Conservation (phyloP, 2,329 filamentous ascomycete genomes). For the Pezicula radicicola region DNA sequence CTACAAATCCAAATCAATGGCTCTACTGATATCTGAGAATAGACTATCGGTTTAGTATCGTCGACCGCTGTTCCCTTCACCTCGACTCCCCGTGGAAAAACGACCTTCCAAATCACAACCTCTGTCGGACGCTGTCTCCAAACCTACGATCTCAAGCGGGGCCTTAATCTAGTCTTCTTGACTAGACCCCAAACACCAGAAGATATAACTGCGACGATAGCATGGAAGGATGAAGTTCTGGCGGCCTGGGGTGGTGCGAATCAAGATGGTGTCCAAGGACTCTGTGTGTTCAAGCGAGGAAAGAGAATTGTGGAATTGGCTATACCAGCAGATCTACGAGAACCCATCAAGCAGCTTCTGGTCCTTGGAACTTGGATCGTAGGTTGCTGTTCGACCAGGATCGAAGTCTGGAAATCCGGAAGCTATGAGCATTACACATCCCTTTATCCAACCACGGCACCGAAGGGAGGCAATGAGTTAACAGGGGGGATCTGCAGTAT, state of each 20-base stretch:
- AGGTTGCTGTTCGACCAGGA: constrained; percentile 68
- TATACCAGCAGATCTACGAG: constrained; percentile 59
- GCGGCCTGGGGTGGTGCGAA: constrained; percentile 79
- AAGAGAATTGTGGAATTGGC: constrained; percentile 77
- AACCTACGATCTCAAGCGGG: constrained; percentile 90
- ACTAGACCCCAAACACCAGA: constrained; percentile 86
- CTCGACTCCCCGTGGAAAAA: constrained; percentile 83
- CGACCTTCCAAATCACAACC: constrained; percentile 95
- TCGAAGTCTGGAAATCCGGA: constrained; percentile 86
- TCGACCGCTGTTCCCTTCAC: constrained; percentile 90
- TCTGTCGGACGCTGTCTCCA: constrained; percentile 87
- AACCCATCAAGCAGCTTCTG: constrained; percentile 74
- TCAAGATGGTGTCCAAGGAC: constrained; percentile 54
- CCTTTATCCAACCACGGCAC: constrained; percentile 54
- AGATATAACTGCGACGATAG: constrained; percentile 79
- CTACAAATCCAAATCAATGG: background rate
- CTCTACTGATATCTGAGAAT: constrained; percentile 13
- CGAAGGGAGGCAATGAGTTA: constrained; percentile 62
- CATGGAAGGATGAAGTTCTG: constrained; percentile 84
- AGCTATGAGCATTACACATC: constrained; percentile 90
- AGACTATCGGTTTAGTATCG: constrained; percentile 93
- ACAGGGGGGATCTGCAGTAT: constrained; percentile 80
- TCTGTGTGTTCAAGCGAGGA: constrained; percentile 92
- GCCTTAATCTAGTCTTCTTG: constrained; percentile 89
- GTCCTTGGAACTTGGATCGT: constrained; percentile 92